These are phyloP conservation scores for Cucumis melo DNA, from an alignment of 306 rosid genomes.

Conservation along the genomic window DNA sequence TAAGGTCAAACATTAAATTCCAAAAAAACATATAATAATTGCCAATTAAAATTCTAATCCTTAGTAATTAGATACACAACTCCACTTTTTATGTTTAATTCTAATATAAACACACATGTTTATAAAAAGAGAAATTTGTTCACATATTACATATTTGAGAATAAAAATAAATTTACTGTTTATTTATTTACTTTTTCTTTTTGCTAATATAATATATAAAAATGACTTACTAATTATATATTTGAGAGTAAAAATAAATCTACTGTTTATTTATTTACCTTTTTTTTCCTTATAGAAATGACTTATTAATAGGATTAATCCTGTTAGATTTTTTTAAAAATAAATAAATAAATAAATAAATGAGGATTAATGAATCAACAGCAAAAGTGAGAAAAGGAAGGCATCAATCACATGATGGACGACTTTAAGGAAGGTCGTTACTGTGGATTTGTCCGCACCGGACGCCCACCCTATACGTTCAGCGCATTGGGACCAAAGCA, in stretches of 20 bases:
- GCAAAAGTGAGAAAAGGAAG: neutral
- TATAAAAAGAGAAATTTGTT: too few species aligned
- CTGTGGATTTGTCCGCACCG: neutral
- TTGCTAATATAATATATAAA: neutral
- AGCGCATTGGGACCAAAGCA: conserved; percentile 1
- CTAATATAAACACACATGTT: too few species aligned
- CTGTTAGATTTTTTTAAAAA: too few species aligned
- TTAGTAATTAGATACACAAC: neutral
- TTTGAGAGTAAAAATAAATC: too few species aligned
- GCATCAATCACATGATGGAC: neutral
- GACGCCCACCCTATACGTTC: neutral
- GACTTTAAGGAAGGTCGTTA: neutral
- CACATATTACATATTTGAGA: too few species aligned
- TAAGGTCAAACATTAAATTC: neutral
- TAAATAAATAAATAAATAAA: too few species aligned
- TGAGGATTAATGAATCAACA: neutral
- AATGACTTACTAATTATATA: neutral
- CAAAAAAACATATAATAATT: neutral
- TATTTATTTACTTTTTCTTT: too few species aligned
- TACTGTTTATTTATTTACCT: too few species aligned
- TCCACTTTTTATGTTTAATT: neutral
- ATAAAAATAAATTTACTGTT: too few species aligned
- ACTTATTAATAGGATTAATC: too few species aligned
- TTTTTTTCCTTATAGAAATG: too few species aligned
- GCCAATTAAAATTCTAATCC: too few species aligned